Percentiles rank a stretch among this genome's conserved stretches.
phyloP scores from a whole-genome alignment of 1,284 basidiomycete species.

The Ustilago lituana region DNA sequence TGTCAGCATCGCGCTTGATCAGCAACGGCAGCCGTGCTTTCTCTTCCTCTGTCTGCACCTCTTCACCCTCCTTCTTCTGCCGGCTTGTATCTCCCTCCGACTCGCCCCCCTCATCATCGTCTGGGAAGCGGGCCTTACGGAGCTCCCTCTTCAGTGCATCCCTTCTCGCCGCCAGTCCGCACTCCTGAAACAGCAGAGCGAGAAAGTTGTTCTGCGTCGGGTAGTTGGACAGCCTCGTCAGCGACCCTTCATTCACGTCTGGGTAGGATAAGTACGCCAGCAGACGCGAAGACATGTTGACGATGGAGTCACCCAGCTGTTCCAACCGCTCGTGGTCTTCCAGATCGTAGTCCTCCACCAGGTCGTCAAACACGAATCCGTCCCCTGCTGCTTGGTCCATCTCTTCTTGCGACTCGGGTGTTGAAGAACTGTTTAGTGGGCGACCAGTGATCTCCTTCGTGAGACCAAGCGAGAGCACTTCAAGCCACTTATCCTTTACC shows the following conservation, averaged over 20 bases:
- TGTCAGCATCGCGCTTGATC: constrained; percentile 47
- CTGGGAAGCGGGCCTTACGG: background rate
- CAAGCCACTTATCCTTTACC: constrained; percentile 46
- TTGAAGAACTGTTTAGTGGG: background rate
- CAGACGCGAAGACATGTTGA: constrained; percentile 49
- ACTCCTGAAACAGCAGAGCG: constrained; percentile 42
- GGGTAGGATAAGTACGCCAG: constrained; percentile 41
- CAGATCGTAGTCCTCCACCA: constrained; percentile 46
- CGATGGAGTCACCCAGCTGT: constrained; percentile 49
- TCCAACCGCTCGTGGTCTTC: constrained; percentile 50
- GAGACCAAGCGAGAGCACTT: constrained; percentile 40
- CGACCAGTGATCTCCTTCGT: constrained; percentile 27
- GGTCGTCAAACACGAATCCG: constrained; percentile 15
- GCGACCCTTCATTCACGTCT: constrained; percentile 45
- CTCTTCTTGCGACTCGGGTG: background rate
- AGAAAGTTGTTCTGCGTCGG: constrained; percentile 52
- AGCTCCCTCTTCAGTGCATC: constrained; percentile 31
- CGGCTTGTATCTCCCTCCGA: background rate
- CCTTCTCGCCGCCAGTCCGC: constrained; percentile 18
- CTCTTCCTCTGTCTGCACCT: constrained; percentile 16
- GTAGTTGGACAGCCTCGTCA: constrained; percentile 41
- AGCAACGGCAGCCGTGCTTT: constrained; percentile 21
- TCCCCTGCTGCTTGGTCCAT: constrained; percentile 3
- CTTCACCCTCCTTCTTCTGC: background rate
- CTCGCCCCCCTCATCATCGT: background rate